These are phyloP conservation scores for Beauveria sp. DNA, from an alignment of 2,329 filamentous ascomycete species.

Conservation along the genomic window DNA sequence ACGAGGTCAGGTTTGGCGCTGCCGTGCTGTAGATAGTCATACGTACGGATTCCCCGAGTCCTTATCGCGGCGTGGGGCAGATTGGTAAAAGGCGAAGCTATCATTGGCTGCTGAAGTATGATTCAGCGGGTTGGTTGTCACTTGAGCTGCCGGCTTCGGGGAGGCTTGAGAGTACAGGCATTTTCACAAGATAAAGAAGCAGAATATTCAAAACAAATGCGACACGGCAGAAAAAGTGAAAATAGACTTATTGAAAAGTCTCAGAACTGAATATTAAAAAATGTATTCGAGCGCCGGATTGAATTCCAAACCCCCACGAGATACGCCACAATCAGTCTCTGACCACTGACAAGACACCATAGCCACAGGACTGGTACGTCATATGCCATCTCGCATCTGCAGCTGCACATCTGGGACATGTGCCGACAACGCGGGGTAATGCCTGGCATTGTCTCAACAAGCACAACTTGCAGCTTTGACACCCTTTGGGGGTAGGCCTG, in stretches of 20 bases:
- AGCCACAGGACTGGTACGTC: neutral
- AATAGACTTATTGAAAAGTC: too few species aligned
- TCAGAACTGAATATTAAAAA: too few species aligned
- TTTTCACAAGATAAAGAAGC: neutral
- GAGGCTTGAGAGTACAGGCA: neutral
- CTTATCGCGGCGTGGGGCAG: conserved; percentile 8
- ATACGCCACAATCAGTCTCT: neutral
- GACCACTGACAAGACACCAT: neutral
- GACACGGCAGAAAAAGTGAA: too few species aligned
- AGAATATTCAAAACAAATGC: too few species aligned
- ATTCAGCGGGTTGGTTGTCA: neutral
- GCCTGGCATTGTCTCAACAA: neutral
- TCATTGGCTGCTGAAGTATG: conserved; percentile 1
- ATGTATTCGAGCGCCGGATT: too few species aligned
- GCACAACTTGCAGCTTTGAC: too few species aligned
- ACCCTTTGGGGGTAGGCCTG: too few species aligned
- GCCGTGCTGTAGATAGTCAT: conserved; percentile 1
- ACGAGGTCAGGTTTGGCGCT: conserved; percentile 2
- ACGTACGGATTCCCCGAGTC: neutral
- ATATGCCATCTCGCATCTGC: conserved; percentile 1
- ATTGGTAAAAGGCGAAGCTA: neutral
- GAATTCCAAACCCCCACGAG: neutral
- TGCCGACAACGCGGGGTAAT: neutral
- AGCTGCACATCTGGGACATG: neutral
- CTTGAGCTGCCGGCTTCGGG: conserved; percentile 8